Evolutionary conservation across 1,139 yeast species (phyloP).

Genomic region (Oligophagozyma castellii): DNA sequence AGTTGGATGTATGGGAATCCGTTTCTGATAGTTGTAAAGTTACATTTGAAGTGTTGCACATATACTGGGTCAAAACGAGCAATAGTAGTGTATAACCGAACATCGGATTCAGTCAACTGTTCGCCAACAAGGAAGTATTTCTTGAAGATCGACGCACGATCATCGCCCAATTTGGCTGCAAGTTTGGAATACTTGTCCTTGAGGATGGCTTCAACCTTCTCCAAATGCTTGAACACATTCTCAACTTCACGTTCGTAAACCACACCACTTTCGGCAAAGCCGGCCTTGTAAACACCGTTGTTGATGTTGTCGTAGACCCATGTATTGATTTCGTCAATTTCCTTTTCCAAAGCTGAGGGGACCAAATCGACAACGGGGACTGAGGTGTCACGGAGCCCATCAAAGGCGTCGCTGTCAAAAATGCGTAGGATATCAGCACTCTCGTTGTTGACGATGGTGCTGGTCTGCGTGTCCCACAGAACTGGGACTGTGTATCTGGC

Average conservation of each 20-base stretch:
- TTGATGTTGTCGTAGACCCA: conserved; percentile 81
- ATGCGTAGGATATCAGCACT: conserved; percentile 80
- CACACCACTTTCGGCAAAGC: conserved; percentile 76
- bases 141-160: conserved; percentile 14
- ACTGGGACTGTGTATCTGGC: conserved; percentile 90
- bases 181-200: conserved; percentile 32
- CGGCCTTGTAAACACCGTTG: conserved; percentile 90
- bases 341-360: conserved; percentile 38
- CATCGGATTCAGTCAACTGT: conserved; percentile 75
- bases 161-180: conserved; percentile 16
- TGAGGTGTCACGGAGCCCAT: conserved; percentile 34
- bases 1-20: conserved; percentile 68
- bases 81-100: conserved; percentile 72
- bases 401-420: conserved; percentile 54
- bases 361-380: conserved; percentile 43
- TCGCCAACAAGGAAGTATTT: conserved; percentile 38
- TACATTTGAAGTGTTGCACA: conserved; percentile 91
- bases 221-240: conserved; percentile 56
- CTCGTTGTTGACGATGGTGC: conserved; percentile 82
- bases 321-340: conserved; percentile 67
- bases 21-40: conserved; percentile 64
- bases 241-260: conserved; percentile 64
- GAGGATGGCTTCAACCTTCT: conserved; percentile 58
- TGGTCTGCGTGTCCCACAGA: conserved; percentile 73
- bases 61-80: conserved; percentile 84